phyloP scores from a whole-genome alignment of 257 asterid genomes.

The Lycium barbarum region DNA sequence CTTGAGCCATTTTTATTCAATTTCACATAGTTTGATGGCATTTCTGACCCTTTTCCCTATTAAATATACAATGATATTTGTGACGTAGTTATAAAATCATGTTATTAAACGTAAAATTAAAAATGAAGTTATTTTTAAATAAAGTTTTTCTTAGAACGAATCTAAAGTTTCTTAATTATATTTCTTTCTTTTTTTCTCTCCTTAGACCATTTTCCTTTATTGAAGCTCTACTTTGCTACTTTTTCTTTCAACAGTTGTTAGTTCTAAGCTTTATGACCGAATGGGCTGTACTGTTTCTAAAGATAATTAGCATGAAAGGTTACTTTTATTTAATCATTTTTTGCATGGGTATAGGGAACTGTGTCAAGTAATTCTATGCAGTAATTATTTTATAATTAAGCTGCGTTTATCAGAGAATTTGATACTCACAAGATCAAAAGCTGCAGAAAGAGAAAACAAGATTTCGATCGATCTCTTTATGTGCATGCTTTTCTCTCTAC shows the following conservation, averaged over 20 bases:
- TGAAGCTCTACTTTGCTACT: neutral
- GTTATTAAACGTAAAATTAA: neutral
- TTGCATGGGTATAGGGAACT: constrained; percentile 28
- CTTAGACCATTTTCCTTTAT: neutral
- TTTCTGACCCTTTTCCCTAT: neutral
- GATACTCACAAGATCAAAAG: constrained; percentile 24
- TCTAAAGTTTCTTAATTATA: no score
- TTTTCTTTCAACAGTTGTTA: constrained; percentile 20
- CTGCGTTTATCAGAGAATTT: constrained; percentile 23
- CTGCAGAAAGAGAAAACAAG: constrained; percentile 23
- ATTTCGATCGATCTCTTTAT: neutral
- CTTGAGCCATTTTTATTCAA: no score
- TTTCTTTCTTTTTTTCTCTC: neutral
- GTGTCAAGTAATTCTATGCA: constrained; percentile 19
- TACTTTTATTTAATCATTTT: constrained; percentile 23
- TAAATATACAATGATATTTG: neutral
- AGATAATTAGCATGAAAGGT: constrained; percentile 19
- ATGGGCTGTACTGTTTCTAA: neutral
- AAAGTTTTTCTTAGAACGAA: neutral
- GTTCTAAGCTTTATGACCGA: constrained; percentile 21
- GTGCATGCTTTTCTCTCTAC: constrained; percentile 22
- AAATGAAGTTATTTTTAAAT: neutral
- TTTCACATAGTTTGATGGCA: no score
- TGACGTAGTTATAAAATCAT: neutral
- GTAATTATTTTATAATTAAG: neutral